Evolutionary conservation across 345 rosid species (phyloP).

Genomic region (Kernera saxatilis): DNA sequence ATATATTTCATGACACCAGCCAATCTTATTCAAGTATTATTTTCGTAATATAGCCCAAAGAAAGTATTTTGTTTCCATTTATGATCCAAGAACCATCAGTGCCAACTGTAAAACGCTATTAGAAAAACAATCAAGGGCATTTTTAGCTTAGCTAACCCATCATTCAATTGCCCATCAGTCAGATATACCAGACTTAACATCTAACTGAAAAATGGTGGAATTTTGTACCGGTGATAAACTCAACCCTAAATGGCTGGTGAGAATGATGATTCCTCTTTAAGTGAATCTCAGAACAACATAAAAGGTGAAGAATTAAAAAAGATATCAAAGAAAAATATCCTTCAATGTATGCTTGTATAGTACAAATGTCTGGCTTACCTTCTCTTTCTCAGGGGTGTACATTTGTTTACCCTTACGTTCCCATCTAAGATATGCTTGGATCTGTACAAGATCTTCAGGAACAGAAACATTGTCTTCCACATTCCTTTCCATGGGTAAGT

Average conservation of each 20-base stretch:
- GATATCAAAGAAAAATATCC: constrained; percentile 1
- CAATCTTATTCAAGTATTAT: background rate
- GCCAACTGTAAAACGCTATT: background rate
- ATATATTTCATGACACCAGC: background rate
- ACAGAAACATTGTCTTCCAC: constrained; percentile 41
- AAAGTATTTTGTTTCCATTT: background rate
- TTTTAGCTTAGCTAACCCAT: background rate
- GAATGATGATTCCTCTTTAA: constrained; percentile 9
- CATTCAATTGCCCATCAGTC: background rate
- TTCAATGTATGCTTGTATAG: background rate
- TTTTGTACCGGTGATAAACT: background rate
- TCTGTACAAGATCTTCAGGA: constrained; percentile 95
- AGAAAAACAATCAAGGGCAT: background rate
- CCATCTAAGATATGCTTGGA: constrained; percentile 94
- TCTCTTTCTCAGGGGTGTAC: constrained; percentile 61
- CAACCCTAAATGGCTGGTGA: constrained; percentile 6
- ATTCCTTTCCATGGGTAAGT: constrained; percentile 52
- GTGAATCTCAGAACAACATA: constrained; percentile 2
- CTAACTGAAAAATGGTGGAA: background rate
- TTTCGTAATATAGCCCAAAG: background rate
- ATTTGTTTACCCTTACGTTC: constrained; percentile 93
- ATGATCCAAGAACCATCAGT: constrained; percentile 5
- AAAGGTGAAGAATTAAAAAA: background rate
- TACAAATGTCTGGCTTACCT: constrained; percentile 24
- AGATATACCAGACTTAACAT: background rate